These are phyloP conservation scores for Trichoderma polysporum DNA, from an alignment of 2,329 filamentous ascomycete genomes.

Conservation along the genomic window DNA sequence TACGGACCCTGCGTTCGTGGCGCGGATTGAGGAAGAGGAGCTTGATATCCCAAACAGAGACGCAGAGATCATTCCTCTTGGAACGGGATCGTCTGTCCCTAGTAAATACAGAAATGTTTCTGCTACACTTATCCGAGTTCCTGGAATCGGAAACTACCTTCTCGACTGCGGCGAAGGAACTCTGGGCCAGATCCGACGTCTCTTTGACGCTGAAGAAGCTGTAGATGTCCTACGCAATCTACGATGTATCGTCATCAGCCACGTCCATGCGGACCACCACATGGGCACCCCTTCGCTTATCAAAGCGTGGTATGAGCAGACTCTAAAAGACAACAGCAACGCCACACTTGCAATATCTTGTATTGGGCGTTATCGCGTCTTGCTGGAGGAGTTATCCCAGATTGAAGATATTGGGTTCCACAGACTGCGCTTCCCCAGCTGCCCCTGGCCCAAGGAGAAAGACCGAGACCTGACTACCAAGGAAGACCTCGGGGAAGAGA, in stretches of 20 bases:
- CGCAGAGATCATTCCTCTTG: conserved; percentile 80
- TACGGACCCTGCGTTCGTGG: conserved; percentile 46
- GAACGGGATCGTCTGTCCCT: conserved; percentile 86
- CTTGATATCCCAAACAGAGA: conserved; percentile 70
- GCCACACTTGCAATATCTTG: conserved; percentile 65
- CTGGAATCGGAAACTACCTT: conserved; percentile 82
- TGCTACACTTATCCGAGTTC: conserved; percentile 78
- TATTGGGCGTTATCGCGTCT: conserved; percentile 68
- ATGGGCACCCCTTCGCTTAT: conserved; percentile 81
- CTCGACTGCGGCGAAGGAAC: conserved; percentile 94
- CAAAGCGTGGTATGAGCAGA: conserved; percentile 71
- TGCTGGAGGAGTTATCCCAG: conserved; percentile 75
- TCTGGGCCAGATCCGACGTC: conserved; percentile 77
- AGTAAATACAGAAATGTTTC: conserved; percentile 97
- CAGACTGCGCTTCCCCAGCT: conserved; percentile 43
- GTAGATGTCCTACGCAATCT: conserved; percentile 73
- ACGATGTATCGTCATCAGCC: conserved; percentile 86
- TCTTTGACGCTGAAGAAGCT: conserved; percentile 65
- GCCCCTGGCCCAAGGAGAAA: conserved; percentile 23
- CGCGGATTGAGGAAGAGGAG: conserved; percentile 51
- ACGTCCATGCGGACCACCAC: conserved; percentile 95
- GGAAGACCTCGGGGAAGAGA: conserved; percentile 42
- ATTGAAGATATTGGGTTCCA: conserved; percentile 75
- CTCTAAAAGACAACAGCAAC: conserved; percentile 34
- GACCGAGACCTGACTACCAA: conserved; percentile 36